These are phyloP conservation scores for Arabis alpina DNA, from an alignment of 345 rosid species.

Conservation along the genomic window DNA sequence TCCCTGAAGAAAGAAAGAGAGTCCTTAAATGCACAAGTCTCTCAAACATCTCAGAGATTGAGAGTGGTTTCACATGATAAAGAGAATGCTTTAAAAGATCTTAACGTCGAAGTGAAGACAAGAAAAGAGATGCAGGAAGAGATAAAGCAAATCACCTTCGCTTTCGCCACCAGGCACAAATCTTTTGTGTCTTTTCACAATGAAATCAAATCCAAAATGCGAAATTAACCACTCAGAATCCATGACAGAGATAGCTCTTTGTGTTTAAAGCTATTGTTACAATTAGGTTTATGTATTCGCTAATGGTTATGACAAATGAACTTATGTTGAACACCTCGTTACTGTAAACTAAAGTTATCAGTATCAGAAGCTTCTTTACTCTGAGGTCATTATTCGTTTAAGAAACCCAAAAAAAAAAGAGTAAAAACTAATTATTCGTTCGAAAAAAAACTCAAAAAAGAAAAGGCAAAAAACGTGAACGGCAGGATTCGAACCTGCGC, in stretches of 20 bases:
- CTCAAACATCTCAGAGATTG: slow-evolving; percentile 56
- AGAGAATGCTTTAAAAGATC: slow-evolving; percentile 66
- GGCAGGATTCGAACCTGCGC: slow-evolving; percentile 95
- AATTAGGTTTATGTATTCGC: slow-evolving; percentile 8
- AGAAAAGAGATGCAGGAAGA: slow-evolving; percentile 73
- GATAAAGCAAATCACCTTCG: slow-evolving; percentile 66
- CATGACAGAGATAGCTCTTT: slow-evolving; percentile 23
- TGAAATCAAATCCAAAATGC: slow-evolving; percentile 67
- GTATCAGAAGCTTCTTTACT: background rate
- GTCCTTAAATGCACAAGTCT: slow-evolving; percentile 44
- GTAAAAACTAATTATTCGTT: no score
- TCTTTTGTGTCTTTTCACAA: slow-evolving; percentile 61
- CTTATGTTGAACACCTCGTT: slow-evolving; percentile 2
- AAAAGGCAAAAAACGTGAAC: slow-evolving; percentile 2
- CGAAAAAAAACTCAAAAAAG: no score
- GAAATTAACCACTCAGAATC: slow-evolving; percentile 54
- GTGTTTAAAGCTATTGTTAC: slow-evolving; percentile 11
- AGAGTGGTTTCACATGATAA: slow-evolving; percentile 51
- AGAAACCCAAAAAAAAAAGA: no score
- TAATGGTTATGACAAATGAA: background rate
- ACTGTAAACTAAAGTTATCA: slow-evolving; percentile 16
- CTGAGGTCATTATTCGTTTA: no score
- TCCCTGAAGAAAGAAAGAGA: slow-evolving; percentile 68
- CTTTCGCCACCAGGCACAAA: slow-evolving; percentile 66
- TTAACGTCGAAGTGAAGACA: slow-evolving; percentile 61